These are phyloP conservation scores for Antitrichia curtipendula DNA, from an alignment of 225 moss, liverwort and hornwort species.

Conservation along the genomic window DNA sequence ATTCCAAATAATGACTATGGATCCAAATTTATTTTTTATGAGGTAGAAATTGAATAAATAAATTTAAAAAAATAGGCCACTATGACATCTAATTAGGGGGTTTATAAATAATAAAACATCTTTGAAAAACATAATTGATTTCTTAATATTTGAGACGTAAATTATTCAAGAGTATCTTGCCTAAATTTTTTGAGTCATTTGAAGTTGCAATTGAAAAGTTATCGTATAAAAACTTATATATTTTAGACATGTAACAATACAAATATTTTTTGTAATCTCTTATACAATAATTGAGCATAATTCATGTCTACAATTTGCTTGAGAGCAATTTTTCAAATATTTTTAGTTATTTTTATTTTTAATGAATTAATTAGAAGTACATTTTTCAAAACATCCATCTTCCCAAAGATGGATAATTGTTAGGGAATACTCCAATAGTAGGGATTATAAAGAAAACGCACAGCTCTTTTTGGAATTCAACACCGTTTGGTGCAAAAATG, in stretches of 20 bases:
- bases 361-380: no score
- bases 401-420: no score
- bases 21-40: neutral
- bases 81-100: rapidly evolving
- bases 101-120: neutral
- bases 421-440: no score
- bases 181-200: neutral
- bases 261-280: neutral
- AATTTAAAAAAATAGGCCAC: no score
- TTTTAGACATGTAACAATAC: rapidly evolving
- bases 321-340: neutral
- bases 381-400: no score
- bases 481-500: no score
- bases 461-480: no score
- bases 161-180: neutral
- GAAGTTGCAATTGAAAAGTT: neutral
- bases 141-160: neutral
- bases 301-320: neutral
- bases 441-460: no score
- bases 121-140: neutral
- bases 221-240: neutral
- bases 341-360: neutral
- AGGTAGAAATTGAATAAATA: neutral
- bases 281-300: neutral
- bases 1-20: neutral